Base-by-base conservation (phyloP, 1,139 yeast species). In the Pichia sp. region DNA sequence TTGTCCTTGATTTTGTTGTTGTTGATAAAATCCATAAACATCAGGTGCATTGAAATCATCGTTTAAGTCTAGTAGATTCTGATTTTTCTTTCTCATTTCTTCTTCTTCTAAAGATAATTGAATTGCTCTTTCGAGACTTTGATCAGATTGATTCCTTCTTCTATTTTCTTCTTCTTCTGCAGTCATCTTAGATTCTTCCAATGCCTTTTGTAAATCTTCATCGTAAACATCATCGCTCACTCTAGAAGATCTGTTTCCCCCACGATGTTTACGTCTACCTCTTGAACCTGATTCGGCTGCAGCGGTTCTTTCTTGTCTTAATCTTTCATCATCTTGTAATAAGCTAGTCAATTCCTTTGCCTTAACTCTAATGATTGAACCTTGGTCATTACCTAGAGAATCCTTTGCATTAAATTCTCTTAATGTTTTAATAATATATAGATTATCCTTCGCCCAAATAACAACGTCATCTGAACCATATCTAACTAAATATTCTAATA, bases 391-490 rank as follows among this genome's bases (percentile, higher is more conserved):
- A 40, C 87, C 89, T 13, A 67, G 57, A 43, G 86, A 95, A 59
- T 91, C 97, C 39, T 76, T 72, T 58, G 82, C 86, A 50, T 82
- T 84, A 61, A 93, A 91, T 60, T 93, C 98, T 45, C 96, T 75
- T 54, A 91, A 71, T 0, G 97, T 89, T 66, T 89, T 89, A 60
- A 91, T 79, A 45, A 91, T 74, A 63, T 88, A 91, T 40, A 91
- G 64, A 60, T 91, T 91, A 61, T 88, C 96, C 60, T 81, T 83
- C 46, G 94, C 81, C 99, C 99, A 91, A 40, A 82, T 69, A 8
- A 91, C 96, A 56, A 93, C 93, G 54, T 85, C 84, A 53, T 91
- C 96, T 23, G 91, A 76, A 21, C 97, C 99, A 50, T 73, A 76
- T 52, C 94, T 77, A 21, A 91, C 88, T 50, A 91, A 70, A 62